Conservation (phyloP, 805 yeast species). For the Cyberlindnera japonica region DNA sequence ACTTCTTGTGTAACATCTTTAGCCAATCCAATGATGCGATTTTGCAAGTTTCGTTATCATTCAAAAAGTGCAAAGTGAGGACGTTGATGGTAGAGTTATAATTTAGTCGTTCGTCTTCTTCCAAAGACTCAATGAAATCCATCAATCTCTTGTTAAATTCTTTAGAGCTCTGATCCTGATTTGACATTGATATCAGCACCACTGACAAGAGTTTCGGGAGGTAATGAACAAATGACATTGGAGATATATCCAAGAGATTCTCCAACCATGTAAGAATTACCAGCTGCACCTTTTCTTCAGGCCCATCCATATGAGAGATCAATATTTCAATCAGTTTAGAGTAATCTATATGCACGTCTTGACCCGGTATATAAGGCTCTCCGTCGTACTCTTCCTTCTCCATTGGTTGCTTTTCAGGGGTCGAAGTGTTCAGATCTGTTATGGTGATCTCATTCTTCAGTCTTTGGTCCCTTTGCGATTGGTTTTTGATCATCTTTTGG, state of each 20-base stretch:
- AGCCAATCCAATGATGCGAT: slow-evolving; percentile 90
- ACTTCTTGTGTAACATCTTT: slow-evolving; percentile 69
- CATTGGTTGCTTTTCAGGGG: slow-evolving; percentile 19
- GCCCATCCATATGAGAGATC: slow-evolving; percentile 67
- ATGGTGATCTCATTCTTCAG: slow-evolving; percentile 17
- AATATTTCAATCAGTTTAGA: slow-evolving; percentile 77
- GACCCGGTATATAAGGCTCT: slow-evolving; percentile 65
- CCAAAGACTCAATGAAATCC: slow-evolving; percentile 36
- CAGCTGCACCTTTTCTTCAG: slow-evolving; percentile 71
- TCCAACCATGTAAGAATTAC: slow-evolving; percentile 82
- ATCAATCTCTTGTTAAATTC: slow-evolving; percentile 55
- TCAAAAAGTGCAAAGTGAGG: slow-evolving; percentile 65
- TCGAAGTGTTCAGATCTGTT: slow-evolving; percentile 23
- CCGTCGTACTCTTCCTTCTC: slow-evolving; percentile 37
- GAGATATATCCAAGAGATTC: slow-evolving; percentile 66
- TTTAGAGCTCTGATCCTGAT: slow-evolving; percentile 44
- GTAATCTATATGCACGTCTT: slow-evolving; percentile 77
- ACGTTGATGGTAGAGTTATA: slow-evolving; percentile 64
- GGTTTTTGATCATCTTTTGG: slow-evolving; percentile 45
- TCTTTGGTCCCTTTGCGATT: slow-evolving; percentile 19
- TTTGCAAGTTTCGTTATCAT: slow-evolving; percentile 76
- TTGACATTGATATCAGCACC: slow-evolving; percentile 58
- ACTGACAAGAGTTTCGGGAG: slow-evolving; percentile 73
- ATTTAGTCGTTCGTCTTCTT: slow-evolving; percentile 34
- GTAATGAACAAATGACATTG: slow-evolving; percentile 67